Percentiles rank a stretch among this genome's conserved stretches.
Evolutionary conservation across 202 grass and related monocot genomes (phyloP).

Genomic region (Carex sylvatica): DNA sequence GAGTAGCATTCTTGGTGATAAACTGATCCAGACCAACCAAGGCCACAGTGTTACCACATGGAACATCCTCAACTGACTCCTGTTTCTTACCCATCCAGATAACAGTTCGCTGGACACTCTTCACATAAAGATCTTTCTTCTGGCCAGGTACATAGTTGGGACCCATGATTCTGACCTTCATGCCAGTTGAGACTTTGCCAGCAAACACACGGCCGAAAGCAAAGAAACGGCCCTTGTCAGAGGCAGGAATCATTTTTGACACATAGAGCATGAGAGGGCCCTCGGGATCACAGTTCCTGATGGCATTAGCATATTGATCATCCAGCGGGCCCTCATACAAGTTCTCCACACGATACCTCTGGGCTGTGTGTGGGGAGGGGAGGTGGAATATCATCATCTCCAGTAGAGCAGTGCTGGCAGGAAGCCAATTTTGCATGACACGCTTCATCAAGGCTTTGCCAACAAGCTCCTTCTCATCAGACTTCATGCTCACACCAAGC

Average conservation of each 20-base stretch:
- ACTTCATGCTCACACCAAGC: constrained; percentile 56
- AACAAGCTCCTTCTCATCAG: constrained; percentile 58
- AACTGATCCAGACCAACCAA: constrained; percentile 69
- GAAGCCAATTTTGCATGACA: constrained; percentile 71
- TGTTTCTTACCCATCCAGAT: constrained; percentile 86
- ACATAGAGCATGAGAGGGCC: constrained; percentile 57
- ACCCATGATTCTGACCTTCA: constrained; percentile 77
- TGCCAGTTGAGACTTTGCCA: constrained; percentile 56
- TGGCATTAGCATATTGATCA: constrained; percentile 55
- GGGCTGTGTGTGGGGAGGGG: constrained; percentile 44
- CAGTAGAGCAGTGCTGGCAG: constrained; percentile 49
- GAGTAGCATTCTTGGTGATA: constrained; percentile 68
- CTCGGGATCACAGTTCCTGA: constrained; percentile 61
- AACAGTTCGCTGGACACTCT: constrained; percentile 59
- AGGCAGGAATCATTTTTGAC: constrained; percentile 62
- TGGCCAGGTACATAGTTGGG: constrained; percentile 70
- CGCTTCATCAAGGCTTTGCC: constrained; percentile 78
- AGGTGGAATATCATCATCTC: constrained; percentile 73
- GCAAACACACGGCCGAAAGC: constrained; percentile 66
- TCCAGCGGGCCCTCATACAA: constrained; percentile 66
- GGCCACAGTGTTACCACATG: constrained; percentile 72
- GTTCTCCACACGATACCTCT: constrained; percentile 66
- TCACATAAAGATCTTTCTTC: constrained; percentile 59
- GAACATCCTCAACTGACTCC: constrained; percentile 57
- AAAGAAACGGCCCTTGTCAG: constrained; percentile 67